These are phyloP conservation scores for Venturia asperata DNA, from an alignment of 2,329 filamentous ascomycete species.

Conservation along the genomic window DNA sequence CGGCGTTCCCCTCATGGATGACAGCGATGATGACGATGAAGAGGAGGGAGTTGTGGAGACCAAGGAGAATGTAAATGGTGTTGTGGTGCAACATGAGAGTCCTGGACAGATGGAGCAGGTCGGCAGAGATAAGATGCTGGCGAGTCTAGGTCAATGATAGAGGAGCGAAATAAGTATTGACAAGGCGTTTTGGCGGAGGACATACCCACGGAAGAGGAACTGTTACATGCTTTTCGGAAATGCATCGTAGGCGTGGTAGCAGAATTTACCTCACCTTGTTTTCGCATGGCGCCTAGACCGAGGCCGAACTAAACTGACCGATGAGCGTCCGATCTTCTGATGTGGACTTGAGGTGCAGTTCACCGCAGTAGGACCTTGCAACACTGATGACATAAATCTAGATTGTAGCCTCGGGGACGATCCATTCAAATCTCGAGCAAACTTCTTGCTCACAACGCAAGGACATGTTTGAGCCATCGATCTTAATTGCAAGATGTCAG, in stretches of 20 bases:
- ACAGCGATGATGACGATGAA: conserved; percentile 37
- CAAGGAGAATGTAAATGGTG: conserved; percentile 5
- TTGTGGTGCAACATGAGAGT: conserved; percentile 10
- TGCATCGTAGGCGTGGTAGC: background rate
- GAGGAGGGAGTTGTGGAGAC: conserved; percentile 21
- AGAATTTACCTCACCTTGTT: background rate
- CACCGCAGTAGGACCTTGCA: no score
- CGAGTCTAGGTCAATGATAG: conserved; percentile 1
- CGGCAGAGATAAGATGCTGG: conserved; percentile 1
- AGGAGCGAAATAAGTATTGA: background rate
- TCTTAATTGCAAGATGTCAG: no score
- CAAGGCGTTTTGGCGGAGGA: background rate
- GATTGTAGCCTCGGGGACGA: no score
- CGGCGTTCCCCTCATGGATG: conserved; percentile 39
- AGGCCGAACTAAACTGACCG: background rate
- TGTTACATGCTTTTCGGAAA: background rate
- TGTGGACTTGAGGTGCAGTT: background rate
- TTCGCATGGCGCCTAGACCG: background rate
- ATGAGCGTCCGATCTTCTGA: background rate
- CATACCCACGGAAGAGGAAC: conserved; percentile 8
- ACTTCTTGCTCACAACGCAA: no score
- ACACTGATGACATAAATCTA: no score
- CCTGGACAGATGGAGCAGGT: conserved; percentile 6
- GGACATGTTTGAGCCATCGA: no score
- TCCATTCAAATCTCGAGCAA: no score